Conservation (phyloP, 208 protist genomes). For the Trypanosomatidae sp. region DNA sequence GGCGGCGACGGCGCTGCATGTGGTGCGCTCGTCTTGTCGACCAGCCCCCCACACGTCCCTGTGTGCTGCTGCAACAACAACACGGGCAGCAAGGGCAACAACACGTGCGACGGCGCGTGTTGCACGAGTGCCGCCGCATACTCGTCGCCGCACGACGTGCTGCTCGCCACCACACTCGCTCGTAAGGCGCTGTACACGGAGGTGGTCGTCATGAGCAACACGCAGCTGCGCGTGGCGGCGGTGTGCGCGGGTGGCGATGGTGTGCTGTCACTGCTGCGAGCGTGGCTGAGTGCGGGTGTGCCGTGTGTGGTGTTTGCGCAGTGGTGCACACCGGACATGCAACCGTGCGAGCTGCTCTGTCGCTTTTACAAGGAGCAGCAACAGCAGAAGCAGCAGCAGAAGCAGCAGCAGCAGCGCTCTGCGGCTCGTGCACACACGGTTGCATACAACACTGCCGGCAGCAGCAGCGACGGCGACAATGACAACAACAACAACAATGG, state of each 20-base stretch:
- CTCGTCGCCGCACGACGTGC: no score
- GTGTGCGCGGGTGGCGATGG: slow-evolving; percentile 34
- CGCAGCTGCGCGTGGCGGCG: slow-evolving; percentile 43
- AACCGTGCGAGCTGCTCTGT: slow-evolving; percentile 51
- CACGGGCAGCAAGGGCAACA: no score
- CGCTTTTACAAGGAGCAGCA: slow-evolving; percentile 59
- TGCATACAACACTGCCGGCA: background rate
- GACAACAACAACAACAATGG: background rate
- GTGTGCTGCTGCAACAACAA: no score
- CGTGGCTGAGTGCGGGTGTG: slow-evolving; percentile 55
- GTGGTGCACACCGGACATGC: slow-evolving; percentile 88
- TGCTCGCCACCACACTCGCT: no score
- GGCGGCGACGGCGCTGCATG: no score
- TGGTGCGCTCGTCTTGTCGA: no score
- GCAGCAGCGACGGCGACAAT: background rate
- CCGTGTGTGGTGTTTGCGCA: slow-evolving; percentile 66
- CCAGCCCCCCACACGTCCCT: no score
- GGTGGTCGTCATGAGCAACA: slow-evolving; percentile 66
- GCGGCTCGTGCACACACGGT: background rate
- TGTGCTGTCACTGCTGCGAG: slow-evolving; percentile 44
- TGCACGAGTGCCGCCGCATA: no score
- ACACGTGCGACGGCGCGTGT: no score
- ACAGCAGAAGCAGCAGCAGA: no score
- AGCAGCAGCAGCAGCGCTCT: background rate
- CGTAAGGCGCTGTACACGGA: slow-evolving; percentile 83